A percentile compares a stretch with the other conserved stretches of the same genome.
These are phyloP conservation scores for Triticum timopheevii DNA, from an alignment of 176 grass and related monocot species.

Conservation along the genomic window DNA sequence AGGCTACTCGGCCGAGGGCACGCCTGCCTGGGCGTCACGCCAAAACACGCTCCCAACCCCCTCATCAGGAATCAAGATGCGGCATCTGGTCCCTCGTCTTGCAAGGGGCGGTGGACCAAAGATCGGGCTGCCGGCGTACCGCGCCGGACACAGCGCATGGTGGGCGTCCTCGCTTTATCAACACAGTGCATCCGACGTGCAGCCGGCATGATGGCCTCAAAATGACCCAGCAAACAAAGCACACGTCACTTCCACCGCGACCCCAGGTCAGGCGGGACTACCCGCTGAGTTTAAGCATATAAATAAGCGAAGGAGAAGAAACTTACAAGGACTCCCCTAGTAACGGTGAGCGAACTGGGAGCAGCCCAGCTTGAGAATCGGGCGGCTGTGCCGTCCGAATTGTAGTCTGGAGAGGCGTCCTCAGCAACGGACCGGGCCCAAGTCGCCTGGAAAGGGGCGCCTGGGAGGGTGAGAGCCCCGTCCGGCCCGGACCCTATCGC, in stretches of 20 bases:
- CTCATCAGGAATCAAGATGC: too few species aligned
- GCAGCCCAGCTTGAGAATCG: not conserved
- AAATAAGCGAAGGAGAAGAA: constrained; percentile 29
- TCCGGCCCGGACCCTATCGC: constrained; percentile 52
- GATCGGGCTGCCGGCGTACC: too few species aligned
- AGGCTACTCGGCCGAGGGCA: not conserved
- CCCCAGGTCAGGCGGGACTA: not conserved
- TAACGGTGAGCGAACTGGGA: constrained; percentile 39
- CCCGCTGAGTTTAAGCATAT: not conserved
- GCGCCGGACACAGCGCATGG: too few species aligned
- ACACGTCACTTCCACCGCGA: too few species aligned
- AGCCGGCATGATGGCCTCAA: too few species aligned
- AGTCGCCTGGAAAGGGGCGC: constrained; percentile 50
- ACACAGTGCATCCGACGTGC: too few species aligned
- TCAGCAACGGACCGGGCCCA: constrained; percentile 23
- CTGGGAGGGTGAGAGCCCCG: constrained; percentile 50
- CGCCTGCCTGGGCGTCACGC: too few species aligned
- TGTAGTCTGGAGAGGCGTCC: constrained; percentile 23
- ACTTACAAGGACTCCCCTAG: constrained; percentile 39
- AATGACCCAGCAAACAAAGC: too few species aligned
- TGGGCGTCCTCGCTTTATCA: too few species aligned
- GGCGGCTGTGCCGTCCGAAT: not conserved
- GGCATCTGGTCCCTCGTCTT: too few species aligned
- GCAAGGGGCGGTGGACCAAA: too few species aligned
- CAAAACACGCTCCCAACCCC: too few species aligned